Evolutionary conservation across 2,329 filamentous ascomycete species (phyloP).

Genomic region (Pestalotiopsis sp.): DNA sequence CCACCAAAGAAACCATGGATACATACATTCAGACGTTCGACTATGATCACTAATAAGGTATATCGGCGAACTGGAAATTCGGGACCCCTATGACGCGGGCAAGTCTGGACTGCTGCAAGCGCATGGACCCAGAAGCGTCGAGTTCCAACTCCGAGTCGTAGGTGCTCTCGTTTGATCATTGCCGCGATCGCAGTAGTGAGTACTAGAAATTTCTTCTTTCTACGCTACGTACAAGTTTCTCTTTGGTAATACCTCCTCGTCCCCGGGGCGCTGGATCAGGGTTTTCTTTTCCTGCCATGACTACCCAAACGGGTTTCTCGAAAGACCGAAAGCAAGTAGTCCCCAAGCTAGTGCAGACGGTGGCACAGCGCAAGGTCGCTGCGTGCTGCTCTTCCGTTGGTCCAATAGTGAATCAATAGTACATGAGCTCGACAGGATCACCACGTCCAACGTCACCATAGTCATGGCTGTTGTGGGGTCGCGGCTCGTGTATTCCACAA

Average conservation of each 20-base stretch:
- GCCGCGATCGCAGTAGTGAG: background rate
- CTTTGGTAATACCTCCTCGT: slow-evolving; percentile 2
- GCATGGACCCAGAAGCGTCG: background rate
- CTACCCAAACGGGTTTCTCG: background rate
- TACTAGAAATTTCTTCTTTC: background rate
- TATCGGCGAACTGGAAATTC: background rate
- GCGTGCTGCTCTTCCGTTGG: background rate
- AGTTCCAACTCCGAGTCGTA: background rate
- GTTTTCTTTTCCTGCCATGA: background rate
- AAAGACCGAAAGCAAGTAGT: background rate
- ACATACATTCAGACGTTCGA: background rate
- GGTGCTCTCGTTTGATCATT: background rate
- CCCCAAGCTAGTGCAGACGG: background rate
- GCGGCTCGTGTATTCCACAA: background rate
- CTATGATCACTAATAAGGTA: background rate
- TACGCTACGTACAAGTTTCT: background rate
- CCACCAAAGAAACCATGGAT: background rate
- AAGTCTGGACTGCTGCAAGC: background rate
- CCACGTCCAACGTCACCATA: background rate
- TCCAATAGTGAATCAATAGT: slow-evolving; percentile 5
- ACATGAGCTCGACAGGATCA: background rate
- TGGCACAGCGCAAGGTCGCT: background rate
- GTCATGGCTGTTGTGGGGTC: background rate
- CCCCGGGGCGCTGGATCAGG: background rate
- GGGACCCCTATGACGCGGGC: background rate